phyloP scores from a whole-genome alignment of 352 stramenopile genomes.

The Peronospora farinosa region DNA sequence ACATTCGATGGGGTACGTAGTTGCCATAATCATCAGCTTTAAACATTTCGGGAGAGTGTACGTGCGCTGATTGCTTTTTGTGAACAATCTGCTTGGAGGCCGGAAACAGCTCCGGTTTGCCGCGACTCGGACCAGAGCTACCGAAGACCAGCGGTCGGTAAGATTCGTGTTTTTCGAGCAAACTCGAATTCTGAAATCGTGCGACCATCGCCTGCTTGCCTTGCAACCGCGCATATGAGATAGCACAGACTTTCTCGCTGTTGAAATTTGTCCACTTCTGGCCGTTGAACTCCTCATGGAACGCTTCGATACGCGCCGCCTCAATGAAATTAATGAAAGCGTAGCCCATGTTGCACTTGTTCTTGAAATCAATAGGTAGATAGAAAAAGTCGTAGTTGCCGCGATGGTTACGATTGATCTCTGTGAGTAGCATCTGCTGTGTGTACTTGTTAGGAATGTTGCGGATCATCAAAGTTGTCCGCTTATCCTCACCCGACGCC shows the following conservation, averaged over 20 bases:
- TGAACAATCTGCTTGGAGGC: constrained; percentile 45
- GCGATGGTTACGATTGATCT: constrained; percentile 92
- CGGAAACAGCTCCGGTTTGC: constrained; percentile 63
- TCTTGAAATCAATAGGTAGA: constrained; percentile 99
- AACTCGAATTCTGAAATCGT: constrained; percentile 97
- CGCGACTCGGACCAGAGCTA: constrained; percentile 62
- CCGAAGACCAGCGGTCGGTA: constrained; percentile 90
- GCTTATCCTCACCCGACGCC: constrained; percentile 83
- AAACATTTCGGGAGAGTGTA: constrained; percentile 24
- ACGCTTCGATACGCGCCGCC: constrained; percentile 56
- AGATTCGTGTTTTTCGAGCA: constrained; percentile 90
- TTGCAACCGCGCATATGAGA: constrained; percentile 97
- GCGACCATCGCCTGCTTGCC: constrained; percentile 97
- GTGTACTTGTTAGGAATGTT: constrained; percentile 99
- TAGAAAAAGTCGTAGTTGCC: constrained; percentile 99
- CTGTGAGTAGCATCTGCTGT: constrained; percentile 96
- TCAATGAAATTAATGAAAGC: constrained; percentile 99
- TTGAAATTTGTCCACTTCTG: constrained; percentile 98
- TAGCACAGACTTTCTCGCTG: constrained; percentile 97
- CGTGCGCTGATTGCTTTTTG: constrained; percentile 35
- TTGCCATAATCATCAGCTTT: constrained; percentile 28
- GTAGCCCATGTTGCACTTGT: constrained; percentile 99
- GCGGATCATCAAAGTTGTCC: constrained; percentile 99
- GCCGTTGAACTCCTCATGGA: constrained; percentile 79
- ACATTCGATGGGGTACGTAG: constrained; percentile 27